phyloP scores from a whole-genome alignment of 257 asterid genomes.

The Gentiana straminea region DNA sequence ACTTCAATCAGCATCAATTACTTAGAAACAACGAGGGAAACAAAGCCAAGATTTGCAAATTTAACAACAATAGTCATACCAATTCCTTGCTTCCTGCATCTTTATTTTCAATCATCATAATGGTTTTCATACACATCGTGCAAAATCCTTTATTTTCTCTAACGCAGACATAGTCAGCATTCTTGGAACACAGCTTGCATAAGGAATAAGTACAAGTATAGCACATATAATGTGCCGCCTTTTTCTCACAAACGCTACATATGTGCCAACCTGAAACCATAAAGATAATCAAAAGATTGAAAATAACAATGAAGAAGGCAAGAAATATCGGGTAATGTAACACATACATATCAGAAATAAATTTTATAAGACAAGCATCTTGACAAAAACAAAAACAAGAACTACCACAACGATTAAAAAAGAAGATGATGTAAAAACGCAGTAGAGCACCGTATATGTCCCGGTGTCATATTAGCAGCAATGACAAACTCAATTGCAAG shows the following conservation, averaged over 20 bases:
- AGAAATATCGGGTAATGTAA: too few species aligned
- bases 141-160: conserved; percentile 91
- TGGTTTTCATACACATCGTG: conserved; percentile 75
- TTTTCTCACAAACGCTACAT: conserved; percentile 73
- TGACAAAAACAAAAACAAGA: too few species aligned
- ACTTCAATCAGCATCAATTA: background rate
- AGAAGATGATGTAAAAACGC: too few species aligned
- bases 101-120: conserved; percentile 81
- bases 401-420: too few species aligned
- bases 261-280: conserved; percentile 96
- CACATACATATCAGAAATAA: too few species aligned
- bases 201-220: conserved; percentile 89
- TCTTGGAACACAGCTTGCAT: conserved; percentile 80
- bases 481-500: too few species aligned
- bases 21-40: background rate
- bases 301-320: too few species aligned
- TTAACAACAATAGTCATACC: conserved; percentile 37
- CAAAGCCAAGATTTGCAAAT: background rate
- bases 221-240: conserved; percentile 65
- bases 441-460: too few species aligned
- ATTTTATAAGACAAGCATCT: too few species aligned
- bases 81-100: conserved; percentile 52
- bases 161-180: conserved; percentile 56
- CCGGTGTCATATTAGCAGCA: too few species aligned
- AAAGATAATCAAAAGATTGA: background rate